Conservation (phyloP, 306 rosid genomes). For the Oxytropis ochrocephala region DNA sequence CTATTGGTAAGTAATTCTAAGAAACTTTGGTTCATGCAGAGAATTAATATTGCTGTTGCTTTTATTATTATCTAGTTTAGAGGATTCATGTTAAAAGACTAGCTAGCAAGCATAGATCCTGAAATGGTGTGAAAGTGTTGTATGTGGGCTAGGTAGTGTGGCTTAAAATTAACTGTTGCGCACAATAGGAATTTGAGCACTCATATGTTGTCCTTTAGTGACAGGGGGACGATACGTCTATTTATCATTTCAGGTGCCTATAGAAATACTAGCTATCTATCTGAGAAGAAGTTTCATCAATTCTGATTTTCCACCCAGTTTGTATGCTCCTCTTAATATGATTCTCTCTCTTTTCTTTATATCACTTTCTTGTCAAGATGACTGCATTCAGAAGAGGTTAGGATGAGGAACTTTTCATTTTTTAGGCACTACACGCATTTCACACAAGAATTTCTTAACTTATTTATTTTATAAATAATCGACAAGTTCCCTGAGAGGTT, state of each 20-base stretch:
- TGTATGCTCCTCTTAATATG: too few relatives aligned
- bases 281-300: background rate
- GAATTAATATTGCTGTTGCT: background rate
- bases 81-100: background rate
- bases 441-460: too few relatives aligned
- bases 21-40: slow-evolving; percentile 13
- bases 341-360: background rate
- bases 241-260: slow-evolving; percentile 25
- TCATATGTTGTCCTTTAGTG: slow-evolving; percentile 24
- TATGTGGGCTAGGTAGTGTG: slow-evolving; percentile 10
- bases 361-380: background rate
- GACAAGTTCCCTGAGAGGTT: too few relatives aligned
- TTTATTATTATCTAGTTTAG: background rate
- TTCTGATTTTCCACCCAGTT: background rate
- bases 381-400: too few relatives aligned
- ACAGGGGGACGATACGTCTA: slow-evolving; percentile 10
- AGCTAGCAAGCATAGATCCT: background rate
- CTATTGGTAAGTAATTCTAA: slow-evolving; percentile 11
- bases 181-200: slow-evolving; percentile 25
- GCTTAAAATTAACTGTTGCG: slow-evolving; percentile 11
- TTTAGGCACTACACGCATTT: too few relatives aligned
- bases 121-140: slow-evolving; percentile 23
- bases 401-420: too few relatives aligned
- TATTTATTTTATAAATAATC: too few relatives aligned
- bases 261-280: background rate